Percentiles rank a stretch among this genome's conserved stretches.
Conservation (phyloP, 768 basidiomycete genomes). For the Rickenella mellea region DNA sequence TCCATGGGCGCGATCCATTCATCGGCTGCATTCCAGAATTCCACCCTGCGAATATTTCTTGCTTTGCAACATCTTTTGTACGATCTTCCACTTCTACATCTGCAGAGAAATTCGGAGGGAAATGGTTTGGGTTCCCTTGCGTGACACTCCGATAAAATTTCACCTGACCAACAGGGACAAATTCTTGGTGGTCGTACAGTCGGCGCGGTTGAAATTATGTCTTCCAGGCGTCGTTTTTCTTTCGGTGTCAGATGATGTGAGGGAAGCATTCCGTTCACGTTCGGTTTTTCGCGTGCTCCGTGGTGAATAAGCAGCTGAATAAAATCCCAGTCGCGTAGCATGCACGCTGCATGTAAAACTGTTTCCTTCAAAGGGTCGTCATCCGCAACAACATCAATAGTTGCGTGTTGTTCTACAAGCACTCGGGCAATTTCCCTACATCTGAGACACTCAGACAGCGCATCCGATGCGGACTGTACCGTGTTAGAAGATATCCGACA, state of each 20-base stretch:
- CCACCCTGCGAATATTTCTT: conserved; percentile 6
- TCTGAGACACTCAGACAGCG: no score
- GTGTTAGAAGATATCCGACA: no score
- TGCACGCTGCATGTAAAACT: conserved; percentile 11
- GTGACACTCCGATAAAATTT: conserved; percentile 14
- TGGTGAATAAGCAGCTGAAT: conserved; percentile 11
- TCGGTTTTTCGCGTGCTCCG: conserved; percentile 10
- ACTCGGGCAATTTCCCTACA: conserved; percentile 8
- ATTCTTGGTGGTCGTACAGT: conserved; percentile 10
- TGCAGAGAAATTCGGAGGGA: conserved; percentile 15
- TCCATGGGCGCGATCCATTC: conserved; percentile 9
- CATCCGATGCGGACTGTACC: no score
- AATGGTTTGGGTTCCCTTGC: conserved; percentile 6
- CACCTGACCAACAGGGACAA: conserved; percentile 19
- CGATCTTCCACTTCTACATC: conserved; percentile 10
- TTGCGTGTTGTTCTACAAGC: conserved; percentile 14
- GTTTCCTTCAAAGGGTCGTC: conserved; percentile 6
- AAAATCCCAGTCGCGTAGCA: conserved; percentile 11
- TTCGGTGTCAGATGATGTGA: no score
- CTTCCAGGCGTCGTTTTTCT: conserved; percentile 3
- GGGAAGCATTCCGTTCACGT: conserved; percentile 2
- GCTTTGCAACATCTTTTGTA: conserved; percentile 15
- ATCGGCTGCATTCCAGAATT: conserved; percentile 10
- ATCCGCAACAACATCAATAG: conserved; percentile 7
- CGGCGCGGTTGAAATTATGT: conserved; percentile 2